Evolutionary conservation across 495 filamentous ascomycete genomes (phyloP).

Genomic region (Xylaria scruposa): DNA sequence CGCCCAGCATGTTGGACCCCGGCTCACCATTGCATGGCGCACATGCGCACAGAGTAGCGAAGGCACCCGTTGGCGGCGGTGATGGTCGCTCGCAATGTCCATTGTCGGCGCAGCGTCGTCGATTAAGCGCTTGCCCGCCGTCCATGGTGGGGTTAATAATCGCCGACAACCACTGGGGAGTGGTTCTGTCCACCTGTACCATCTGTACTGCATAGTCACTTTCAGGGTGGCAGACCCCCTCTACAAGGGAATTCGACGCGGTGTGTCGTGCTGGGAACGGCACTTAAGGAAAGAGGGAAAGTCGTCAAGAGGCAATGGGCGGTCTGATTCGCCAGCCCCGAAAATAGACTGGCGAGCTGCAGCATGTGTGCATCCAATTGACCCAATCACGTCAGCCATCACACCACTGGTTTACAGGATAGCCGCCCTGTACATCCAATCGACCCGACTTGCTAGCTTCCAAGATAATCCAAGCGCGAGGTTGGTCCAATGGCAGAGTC

Average conservation of each 20-base stretch:
- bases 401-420: constrained; percentile 2
- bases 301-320: background rate
- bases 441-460: background rate
- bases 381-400: constrained; percentile 23
- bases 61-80: constrained; percentile 33
- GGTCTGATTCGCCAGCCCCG: constrained; percentile 20
- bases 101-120: constrained; percentile 33
- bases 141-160: constrained; percentile 35
- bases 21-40: constrained; percentile 18
- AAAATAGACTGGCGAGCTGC: constrained; percentile 11
- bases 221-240: constrained; percentile 12
- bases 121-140: constrained; percentile 39
- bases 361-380: constrained; percentile 8
- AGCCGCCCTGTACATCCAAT: constrained; percentile 25
- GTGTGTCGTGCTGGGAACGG: constrained; percentile 11
- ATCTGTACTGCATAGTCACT: constrained; percentile 13
- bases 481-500: constrained; percentile 33
- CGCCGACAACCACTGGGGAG: constrained; percentile 35
- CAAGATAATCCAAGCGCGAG: constrained; percentile 6
- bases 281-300: background rate
- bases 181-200: background rate
- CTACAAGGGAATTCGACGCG: constrained; percentile 1
- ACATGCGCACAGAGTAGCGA: constrained; percentile 27
- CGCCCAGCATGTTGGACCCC: constrained; percentile 3
- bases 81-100: constrained; percentile 25